phyloP scores from a whole-genome alignment of 371 early-diverging fungal species.

The Mucor plumbeus region DNA sequence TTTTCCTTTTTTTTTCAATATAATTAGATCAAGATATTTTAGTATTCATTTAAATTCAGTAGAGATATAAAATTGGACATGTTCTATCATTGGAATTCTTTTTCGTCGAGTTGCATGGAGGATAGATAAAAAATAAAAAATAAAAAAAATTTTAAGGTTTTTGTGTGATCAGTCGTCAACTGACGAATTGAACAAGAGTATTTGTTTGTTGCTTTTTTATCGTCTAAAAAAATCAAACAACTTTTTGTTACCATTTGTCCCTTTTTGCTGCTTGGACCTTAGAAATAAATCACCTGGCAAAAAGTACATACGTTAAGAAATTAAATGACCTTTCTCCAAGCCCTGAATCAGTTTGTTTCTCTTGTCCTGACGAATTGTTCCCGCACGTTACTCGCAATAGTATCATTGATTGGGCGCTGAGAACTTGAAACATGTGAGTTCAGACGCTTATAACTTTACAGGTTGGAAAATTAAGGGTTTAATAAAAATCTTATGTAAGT shows the following conservation, averaged over 20 bases:
- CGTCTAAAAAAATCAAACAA: neutral
- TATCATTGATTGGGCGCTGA: neutral
- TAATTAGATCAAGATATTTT: neutral
- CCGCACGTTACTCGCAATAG: neutral
- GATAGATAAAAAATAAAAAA: neutral
- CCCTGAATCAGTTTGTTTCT: neutral
- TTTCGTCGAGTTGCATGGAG: neutral
- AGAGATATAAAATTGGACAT: neutral
- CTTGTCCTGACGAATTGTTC: neutral
- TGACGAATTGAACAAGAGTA: neutral
- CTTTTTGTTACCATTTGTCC: neutral
- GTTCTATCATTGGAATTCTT: neutral
- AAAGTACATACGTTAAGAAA: neutral
- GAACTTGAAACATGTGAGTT: neutral
- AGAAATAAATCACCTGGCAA: conserved; percentile 1
- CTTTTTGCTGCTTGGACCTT: neutral
- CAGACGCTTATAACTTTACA: neutral
- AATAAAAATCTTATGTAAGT: neutral
- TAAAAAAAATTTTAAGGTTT: neutral
- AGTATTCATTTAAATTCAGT: neutral
- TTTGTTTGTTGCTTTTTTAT: conserved; percentile 1
- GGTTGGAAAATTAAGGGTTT: neutral
- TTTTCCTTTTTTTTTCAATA: neutral
- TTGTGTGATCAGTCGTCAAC: conserved; percentile 2
- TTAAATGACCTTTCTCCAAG: neutral